Conservation (phyloP, 495 filamentous ascomycete species). For the Pseudomonodictys pantanalensis region DNA sequence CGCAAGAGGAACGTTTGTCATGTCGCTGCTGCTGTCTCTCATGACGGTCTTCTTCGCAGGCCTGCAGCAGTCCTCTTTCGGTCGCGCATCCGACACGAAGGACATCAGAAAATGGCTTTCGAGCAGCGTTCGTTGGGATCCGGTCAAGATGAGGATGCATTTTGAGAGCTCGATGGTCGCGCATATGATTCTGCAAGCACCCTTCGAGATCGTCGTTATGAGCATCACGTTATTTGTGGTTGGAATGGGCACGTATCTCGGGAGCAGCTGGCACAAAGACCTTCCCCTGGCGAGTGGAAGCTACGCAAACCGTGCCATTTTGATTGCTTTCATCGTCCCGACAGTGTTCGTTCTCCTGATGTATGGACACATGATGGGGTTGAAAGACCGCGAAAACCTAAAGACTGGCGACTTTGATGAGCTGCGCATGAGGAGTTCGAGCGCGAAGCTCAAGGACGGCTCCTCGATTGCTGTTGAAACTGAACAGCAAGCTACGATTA, state of each 20-base stretch:
- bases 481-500: too few species aligned
- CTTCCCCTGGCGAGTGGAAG: neutral
- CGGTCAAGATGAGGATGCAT: neutral
- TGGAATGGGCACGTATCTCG: conserved; percentile 21
- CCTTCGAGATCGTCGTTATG: conserved; percentile 25
- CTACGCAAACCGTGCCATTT: conserved; percentile 13
- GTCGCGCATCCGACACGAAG: conserved; percentile 4
- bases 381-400: conserved; percentile 23
- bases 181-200: conserved; percentile 22
- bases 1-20: conserved; percentile 6
- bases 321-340: conserved; percentile 17
- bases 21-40: conserved; percentile 11
- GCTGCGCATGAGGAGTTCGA: too few species aligned
- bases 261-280: neutral
- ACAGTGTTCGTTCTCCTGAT: conserved; percentile 14
- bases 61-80: conserved; percentile 24
- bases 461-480: too few species aligned
- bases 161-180: conserved; percentile 19
- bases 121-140: neutral
- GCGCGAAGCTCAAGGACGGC: too few species aligned
- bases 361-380: conserved; percentile 25
- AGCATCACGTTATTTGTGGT: conserved; percentile 18
- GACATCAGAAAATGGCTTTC: conserved; percentile 18
- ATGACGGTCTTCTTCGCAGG: conserved; percentile 19
- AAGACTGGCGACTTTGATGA: too few species aligned